Evolutionary conservation across 108 stramenopile genomes (phyloP).

Genomic region (Fistulifera solaris): DNA sequence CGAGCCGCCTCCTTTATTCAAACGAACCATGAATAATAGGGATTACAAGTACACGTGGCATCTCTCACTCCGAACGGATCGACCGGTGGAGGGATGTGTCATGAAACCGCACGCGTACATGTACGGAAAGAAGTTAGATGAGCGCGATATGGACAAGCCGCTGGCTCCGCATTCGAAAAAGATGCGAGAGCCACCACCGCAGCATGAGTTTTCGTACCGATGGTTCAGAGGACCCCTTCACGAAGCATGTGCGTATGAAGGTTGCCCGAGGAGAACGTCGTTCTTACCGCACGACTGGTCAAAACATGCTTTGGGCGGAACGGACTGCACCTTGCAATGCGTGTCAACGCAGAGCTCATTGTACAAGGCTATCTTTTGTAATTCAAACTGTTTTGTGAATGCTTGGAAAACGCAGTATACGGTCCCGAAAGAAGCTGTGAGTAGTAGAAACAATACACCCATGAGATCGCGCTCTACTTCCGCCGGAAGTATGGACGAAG

Average conservation of each 20-base stretch:
- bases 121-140: conserved; percentile 87
- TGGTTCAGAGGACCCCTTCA: conserved; percentile 77
- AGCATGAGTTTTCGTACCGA: conserved; percentile 76
- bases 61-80: conserved; percentile 77
- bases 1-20: too few relatives aligned
- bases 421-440: conserved; percentile 35
- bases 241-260: conserved; percentile 71
- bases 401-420: conserved; percentile 89
- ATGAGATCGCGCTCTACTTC: conserved; percentile 7
- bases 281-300: conserved; percentile 88
- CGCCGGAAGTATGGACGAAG: conserved; percentile 4
- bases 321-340: conserved; percentile 73
- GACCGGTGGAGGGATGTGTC: conserved; percentile 83
- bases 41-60: conserved; percentile 76
- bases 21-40: conserved; percentile 28
- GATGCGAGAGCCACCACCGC: conserved; percentile 72
- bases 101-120: conserved; percentile 83
- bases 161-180: conserved; percentile 60
- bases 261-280: conserved; percentile 73
- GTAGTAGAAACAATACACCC: conserved; percentile 11
- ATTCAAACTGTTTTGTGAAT: conserved; percentile 73
- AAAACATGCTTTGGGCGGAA: conserved; percentile 69
- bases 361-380: conserved; percentile 80
- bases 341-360: conserved; percentile 70
- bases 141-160: conserved; percentile 51